These are phyloP conservation scores for Curvularia hawaiiensis DNA, from an alignment of 2,329 filamentous ascomycete genomes.

Conservation along the genomic window DNA sequence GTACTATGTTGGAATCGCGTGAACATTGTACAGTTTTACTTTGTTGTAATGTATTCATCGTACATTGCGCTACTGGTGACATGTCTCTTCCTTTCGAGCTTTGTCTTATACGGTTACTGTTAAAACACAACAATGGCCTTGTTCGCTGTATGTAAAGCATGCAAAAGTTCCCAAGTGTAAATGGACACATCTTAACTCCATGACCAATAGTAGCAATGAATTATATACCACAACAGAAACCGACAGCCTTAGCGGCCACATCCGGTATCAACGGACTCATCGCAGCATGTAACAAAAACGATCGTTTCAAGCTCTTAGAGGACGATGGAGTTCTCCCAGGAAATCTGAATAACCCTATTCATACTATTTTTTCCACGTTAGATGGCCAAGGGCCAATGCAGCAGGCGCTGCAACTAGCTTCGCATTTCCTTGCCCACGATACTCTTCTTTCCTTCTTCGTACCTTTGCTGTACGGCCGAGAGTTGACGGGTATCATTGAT, in stretches of 20 bases:
- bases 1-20: neutral
- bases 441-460: constrained; percentile 40
- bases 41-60: constrained; percentile 11
- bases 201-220: constrained; percentile 11
- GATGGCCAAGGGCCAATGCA: constrained; percentile 20
- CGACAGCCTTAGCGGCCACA: constrained; percentile 3
- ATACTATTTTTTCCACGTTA: constrained; percentile 37
- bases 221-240: constrained; percentile 9
- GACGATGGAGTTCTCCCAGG: constrained; percentile 26
- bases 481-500: constrained; percentile 13
- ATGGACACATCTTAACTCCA: neutral
- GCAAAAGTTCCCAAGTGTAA: neutral
- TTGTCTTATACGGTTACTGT: constrained; percentile 19
- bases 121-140: constrained; percentile 16
- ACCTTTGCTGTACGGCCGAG: constrained; percentile 32
- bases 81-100: constrained; percentile 11
- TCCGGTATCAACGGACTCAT: constrained; percentile 26
- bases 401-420: constrained; percentile 39
- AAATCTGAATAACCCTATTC: constrained; percentile 37
- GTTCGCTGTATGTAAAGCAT: constrained; percentile 9
- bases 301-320: constrained; percentile 40
- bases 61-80: neutral
- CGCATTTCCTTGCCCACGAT: constrained; percentile 39
- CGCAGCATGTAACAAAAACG: constrained; percentile 32
- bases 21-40: constrained; percentile 9